Percentiles rank a stretch among this genome's conserved stretches.
These are phyloP conservation scores for Phaeosphaeria sp. DNA, from an alignment of 2,329 filamentous ascomycete species.

Conservation along the genomic window DNA sequence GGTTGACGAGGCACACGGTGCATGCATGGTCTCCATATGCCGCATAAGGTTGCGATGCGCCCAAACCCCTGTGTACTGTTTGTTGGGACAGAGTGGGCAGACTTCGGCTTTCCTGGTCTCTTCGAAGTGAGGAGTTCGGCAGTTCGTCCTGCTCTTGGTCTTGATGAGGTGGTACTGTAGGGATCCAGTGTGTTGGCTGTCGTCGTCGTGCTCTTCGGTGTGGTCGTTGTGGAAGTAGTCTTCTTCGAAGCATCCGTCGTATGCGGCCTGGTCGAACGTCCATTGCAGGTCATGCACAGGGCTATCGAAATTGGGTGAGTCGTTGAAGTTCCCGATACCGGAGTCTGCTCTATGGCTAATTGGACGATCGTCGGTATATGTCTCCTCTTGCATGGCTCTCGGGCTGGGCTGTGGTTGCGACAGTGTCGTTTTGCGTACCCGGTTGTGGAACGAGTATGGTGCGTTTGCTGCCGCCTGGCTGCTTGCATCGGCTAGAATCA, in stretches of 20 bases:
- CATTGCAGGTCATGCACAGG: not conserved
- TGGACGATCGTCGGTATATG: not conserved
- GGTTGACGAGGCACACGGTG: not conserved
- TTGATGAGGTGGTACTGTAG: conserved; percentile 8
- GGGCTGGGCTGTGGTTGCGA: not conserved
- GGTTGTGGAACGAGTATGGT: conserved; percentile 6
- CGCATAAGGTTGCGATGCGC: conserved; percentile 6
- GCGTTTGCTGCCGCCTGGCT: not conserved
- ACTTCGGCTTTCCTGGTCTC: not conserved
- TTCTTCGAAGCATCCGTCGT: not conserved
- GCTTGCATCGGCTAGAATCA: not conserved
- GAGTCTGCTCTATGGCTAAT: conserved; percentile 1
- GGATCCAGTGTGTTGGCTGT: not conserved
- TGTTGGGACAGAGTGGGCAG: conserved; percentile 4
- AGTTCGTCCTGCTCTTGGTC: not conserved
- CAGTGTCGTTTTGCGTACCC: not conserved
- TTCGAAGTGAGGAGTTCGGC: not conserved
- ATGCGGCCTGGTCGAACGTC: not conserved
- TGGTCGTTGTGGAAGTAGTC: not conserved
- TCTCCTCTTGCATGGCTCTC: not conserved
- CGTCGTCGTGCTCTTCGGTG: not conserved
- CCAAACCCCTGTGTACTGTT: conserved; percentile 2
- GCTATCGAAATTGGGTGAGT: not conserved
- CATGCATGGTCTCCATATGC: conserved; percentile 7
- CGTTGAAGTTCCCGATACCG: not conserved